phyloP scores from a whole-genome alignment of 2,329 filamentous ascomycete species.

The Calycina herbarum region DNA sequence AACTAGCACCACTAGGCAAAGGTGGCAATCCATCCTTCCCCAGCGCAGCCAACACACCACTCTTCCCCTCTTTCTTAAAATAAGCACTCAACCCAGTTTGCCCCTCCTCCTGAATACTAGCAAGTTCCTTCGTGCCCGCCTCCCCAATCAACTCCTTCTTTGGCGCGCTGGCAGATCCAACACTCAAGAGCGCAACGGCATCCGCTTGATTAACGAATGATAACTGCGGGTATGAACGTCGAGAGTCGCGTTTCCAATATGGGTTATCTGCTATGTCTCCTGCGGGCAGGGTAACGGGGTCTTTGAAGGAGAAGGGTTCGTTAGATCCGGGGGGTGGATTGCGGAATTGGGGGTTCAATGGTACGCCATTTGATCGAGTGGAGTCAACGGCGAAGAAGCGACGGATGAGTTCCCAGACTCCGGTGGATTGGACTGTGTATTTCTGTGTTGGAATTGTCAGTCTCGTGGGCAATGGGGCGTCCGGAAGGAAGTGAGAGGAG shows the following conservation, averaged over 20 bases:
- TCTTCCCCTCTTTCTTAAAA: constrained; percentile 64
- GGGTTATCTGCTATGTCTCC: constrained; percentile 88
- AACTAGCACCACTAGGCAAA: constrained; percentile 66
- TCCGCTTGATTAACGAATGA: constrained; percentile 82
- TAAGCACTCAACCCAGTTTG: constrained; percentile 71
- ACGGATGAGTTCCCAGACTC: constrained; percentile 84
- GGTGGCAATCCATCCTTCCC: constrained; percentile 81
- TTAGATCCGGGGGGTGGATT: constrained; percentile 76
- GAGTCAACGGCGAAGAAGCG: constrained; percentile 78
- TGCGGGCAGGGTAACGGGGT: constrained; percentile 81
- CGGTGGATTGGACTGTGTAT: constrained; percentile 89
- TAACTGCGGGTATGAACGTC: constrained; percentile 77
- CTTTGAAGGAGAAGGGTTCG: constrained; percentile 72
- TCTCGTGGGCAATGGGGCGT: constrained; percentile 19
- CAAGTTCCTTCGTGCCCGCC: constrained; percentile 70
- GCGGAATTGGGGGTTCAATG: constrained; percentile 89
- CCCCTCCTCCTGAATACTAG: constrained; percentile 73
- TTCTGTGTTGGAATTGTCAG: constrained; percentile 58
- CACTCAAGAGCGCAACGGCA: constrained; percentile 77
- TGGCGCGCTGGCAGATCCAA: constrained; percentile 79
- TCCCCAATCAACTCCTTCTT: constrained; percentile 82
- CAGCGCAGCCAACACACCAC: constrained; percentile 58
- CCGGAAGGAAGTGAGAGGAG: constrained; percentile 7
- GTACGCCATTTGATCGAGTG: constrained; percentile 86
- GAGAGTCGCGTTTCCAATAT: constrained; percentile 92